These are phyloP conservation scores for Clavispora santaluciae DNA, from an alignment of 805 yeast species.

Conservation along the genomic window DNA sequence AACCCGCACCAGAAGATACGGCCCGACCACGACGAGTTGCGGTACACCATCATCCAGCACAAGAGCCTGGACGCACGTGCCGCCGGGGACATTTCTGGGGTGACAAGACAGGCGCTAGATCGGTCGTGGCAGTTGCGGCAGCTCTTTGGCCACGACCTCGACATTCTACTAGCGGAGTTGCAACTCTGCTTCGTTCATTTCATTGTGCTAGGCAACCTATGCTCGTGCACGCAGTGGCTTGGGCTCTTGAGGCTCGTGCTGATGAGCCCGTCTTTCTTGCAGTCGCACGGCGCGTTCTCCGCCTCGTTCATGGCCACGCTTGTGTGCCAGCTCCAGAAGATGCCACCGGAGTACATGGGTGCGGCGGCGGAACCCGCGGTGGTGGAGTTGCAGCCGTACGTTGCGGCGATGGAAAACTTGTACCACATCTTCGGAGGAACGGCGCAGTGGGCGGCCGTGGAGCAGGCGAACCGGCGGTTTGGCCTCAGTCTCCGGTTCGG, in stretches of 20 bases:
- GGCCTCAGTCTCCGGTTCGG: background rate
- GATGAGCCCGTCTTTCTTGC: slow-evolving; percentile 22
- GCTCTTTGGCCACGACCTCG: slow-evolving; percentile 27
- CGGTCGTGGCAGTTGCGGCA: slow-evolving; percentile 53
- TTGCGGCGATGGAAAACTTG: slow-evolving; percentile 19
- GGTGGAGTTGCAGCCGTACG: slow-evolving; percentile 16
- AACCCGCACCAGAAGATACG: slow-evolving; percentile 14
- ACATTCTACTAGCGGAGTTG: slow-evolving; percentile 46
- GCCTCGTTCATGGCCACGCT: slow-evolving; percentile 27
- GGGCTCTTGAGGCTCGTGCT: slow-evolving; percentile 42
- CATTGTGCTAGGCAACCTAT: slow-evolving; percentile 55
- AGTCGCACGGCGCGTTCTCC: slow-evolving; percentile 20
- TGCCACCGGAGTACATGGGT: slow-evolving; percentile 40
- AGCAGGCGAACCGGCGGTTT: slow-evolving; percentile 6
- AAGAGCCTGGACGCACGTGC: slow-evolving; percentile 14
- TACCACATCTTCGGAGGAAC: slow-evolving; percentile 5
- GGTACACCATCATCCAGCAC: slow-evolving; percentile 40
- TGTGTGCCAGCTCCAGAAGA: slow-evolving; percentile 30
- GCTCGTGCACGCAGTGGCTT: slow-evolving; percentile 64
- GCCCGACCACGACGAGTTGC: slow-evolving; percentile 22
- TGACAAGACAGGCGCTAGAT: slow-evolving; percentile 47
- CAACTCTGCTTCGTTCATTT: slow-evolving; percentile 47
- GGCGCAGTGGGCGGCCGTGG: slow-evolving; percentile 16
- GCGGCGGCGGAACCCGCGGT: slow-evolving; percentile 10
- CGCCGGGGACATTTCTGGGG: slow-evolving; percentile 23